These are phyloP conservation scores for Hypomyces perniciosus DNA, from an alignment of 2,329 filamentous ascomycete genomes.

Conservation along the genomic window DNA sequence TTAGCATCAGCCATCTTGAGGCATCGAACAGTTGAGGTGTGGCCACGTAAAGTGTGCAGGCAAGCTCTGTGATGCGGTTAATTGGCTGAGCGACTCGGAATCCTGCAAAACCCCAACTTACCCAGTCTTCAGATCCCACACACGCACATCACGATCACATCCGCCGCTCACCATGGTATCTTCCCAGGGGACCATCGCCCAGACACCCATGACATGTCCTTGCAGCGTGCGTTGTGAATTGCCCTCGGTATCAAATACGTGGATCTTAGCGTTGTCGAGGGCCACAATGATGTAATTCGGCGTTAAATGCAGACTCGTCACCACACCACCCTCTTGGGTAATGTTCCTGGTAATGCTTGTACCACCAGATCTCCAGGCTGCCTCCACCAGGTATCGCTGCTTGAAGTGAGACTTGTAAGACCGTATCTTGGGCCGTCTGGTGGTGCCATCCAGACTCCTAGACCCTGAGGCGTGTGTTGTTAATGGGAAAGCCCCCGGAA, in stretches of 20 bases:
- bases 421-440: conserved; percentile 56
- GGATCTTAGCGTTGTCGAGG: conserved; percentile 96
- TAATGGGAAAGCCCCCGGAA: conserved; percentile 38
- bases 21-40: conserved; percentile 94
- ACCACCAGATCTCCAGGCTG: conserved; percentile 93
- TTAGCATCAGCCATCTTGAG: conserved; percentile 94
- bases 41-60: conserved; percentile 79
- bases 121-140: conserved; percentile 95
- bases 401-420: conserved; percentile 98
- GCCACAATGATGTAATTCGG: conserved; percentile 96
- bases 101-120: conserved; percentile 37
- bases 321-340: conserved; percentile 92
- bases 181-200: conserved; percentile 98
- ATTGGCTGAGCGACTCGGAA: not conserved
- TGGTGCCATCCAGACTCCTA: conserved; percentile 51
- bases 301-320: conserved; percentile 90
- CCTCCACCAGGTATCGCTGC: conserved; percentile 93
- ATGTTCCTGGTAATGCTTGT: conserved; percentile 78
- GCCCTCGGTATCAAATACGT: conserved; percentile 92
- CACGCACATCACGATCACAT: conserved; percentile 91
- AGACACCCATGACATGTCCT: conserved; percentile 98
- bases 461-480: conserved; percentile 33
- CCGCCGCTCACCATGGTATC: conserved; percentile 93
- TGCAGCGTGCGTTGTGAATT: conserved; percentile 82
- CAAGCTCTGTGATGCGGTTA: conserved; percentile 49